These are phyloP conservation scores for Alternaria dauci DNA, from an alignment of 2,329 filamentous ascomycete genomes.

Conservation along the genomic window DNA sequence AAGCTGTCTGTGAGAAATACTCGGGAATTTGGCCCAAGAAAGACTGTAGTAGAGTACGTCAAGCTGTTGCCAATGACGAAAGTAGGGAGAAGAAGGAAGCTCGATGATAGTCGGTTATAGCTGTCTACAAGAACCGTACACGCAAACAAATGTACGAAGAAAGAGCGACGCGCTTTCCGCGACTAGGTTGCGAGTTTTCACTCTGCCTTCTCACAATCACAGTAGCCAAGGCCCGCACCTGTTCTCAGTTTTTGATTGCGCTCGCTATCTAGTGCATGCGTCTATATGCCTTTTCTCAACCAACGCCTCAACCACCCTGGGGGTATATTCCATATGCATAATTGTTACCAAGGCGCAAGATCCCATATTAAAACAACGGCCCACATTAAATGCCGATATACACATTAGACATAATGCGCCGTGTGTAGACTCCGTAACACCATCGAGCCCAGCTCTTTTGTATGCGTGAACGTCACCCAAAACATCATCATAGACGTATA, in stretches of 20 bases:
- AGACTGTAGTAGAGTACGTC: too few relatives aligned
- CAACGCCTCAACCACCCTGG: background rate
- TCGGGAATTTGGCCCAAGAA: too few relatives aligned
- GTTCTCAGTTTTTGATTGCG: background rate
- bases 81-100: too few relatives aligned
- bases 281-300: background rate
- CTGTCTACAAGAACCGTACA: too few relatives aligned
- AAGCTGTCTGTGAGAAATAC: too few relatives aligned
- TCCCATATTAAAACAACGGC: background rate
- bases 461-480: background rate
- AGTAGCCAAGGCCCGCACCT: background rate
- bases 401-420: background rate
- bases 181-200: background rate
- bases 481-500: background rate
- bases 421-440: background rate
- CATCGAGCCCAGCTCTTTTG: background rate
- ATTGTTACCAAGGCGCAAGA: slow-evolving; percentile 1
- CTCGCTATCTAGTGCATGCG: background rate
- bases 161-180: background rate
- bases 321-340: slow-evolving; percentile 9
- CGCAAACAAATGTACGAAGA: background rate
- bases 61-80: too few relatives aligned
- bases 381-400: background rate
- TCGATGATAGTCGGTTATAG: too few relatives aligned
- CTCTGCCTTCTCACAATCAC: background rate